Base-by-base conservation (phyloP, 2,329 filamentous ascomycete species). In the Talaromyces funiculosus region DNA sequence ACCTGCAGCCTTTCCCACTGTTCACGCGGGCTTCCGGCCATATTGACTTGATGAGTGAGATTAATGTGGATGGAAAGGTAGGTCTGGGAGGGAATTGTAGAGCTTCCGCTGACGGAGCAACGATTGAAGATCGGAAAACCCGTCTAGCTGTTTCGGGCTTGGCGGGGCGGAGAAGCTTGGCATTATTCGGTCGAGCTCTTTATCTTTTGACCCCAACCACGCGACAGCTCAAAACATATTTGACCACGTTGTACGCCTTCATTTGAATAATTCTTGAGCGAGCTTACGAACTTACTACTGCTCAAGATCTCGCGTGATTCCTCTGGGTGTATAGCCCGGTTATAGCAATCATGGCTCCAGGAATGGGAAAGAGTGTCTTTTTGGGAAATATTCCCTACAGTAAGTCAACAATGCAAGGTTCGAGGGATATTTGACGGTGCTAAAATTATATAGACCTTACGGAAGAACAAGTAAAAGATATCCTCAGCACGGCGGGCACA, bases 391-490 rank as follows among this genome's bases (percentile, higher is more conserved):
- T 91, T 84, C 88, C 90, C 82, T 73, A 84, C 83, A 68, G 90
- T 77, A 88, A 87, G 72, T 88, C 86, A 12, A 91, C 67, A 12
- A 12, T 47, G 9, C 16, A n/a, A 43, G 22, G 16, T 16, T 31
- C 3, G 10, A 12, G 12, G 4, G 4, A 8, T 4, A 4, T 22
- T 29, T 16, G 3, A 16, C 14, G 53, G 42, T 56, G 42, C 69
- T 72, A 64, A 71, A 51, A 20, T 4, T 16, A 43, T 24, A 56
- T 69, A 96, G 92, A 93, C 64, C 86, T 97, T 65, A 96, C 92
- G 31, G 94, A 99, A 78, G 92, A 97, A 74, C 90, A 96, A 73
- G 96, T 99, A 69, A 89, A 88, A 72, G 90, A 97, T 68, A 96
- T 96, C 63, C 95, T 97, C 75, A 90, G 87, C 72, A 89, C 89